phyloP scores from a whole-genome alignment of 2,329 filamentous ascomycete genomes.

The Xylariales sp. region DNA sequence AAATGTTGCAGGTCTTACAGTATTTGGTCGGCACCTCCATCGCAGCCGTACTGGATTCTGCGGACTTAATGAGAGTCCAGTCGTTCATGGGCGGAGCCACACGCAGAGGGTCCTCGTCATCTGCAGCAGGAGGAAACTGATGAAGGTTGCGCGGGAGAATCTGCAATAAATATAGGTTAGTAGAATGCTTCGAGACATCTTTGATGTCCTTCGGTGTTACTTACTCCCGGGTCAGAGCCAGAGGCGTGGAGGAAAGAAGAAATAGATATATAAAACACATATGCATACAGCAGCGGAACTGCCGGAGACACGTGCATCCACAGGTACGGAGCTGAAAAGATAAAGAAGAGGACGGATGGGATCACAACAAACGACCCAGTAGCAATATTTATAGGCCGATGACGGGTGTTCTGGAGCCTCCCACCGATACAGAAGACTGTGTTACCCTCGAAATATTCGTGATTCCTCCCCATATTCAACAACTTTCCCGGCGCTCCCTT shows the following conservation, averaged over 20 bases:
- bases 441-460: slow-evolving; percentile 92
- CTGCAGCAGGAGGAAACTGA: slow-evolving; percentile 62
- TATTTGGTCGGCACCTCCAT: slow-evolving; percentile 99
- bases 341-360: slow-evolving; percentile 79
- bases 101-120: slow-evolving; percentile 74
- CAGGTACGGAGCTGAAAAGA: slow-evolving; percentile 76
- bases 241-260: slow-evolving; percentile 95
- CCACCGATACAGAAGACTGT: slow-evolving; percentile 86
- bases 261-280: slow-evolving; percentile 84
- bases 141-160: slow-evolving; percentile 92
- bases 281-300: slow-evolving; percentile 84
- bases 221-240: slow-evolving; percentile 84
- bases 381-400: slow-evolving; percentile 82
- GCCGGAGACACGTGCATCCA: slow-evolving; percentile 86
- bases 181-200: neutral
- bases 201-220: slow-evolving; percentile 27
- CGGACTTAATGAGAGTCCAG: slow-evolving; percentile 87
- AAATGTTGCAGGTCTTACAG: slow-evolving; percentile 96
- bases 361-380: slow-evolving; percentile 78
- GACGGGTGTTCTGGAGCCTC: slow-evolving; percentile 80
- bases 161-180: slow-evolving; percentile 37
- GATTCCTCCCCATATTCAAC: slow-evolving; percentile 62
- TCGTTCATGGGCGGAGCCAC: slow-evolving; percentile 84
- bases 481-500: slow-evolving; percentile 27
- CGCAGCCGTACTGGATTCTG: slow-evolving; percentile 69